Evolutionary conservation across 768 basidiomycete species (phyloP).

Genomic region (Cystobasidium ongulense): DNA sequence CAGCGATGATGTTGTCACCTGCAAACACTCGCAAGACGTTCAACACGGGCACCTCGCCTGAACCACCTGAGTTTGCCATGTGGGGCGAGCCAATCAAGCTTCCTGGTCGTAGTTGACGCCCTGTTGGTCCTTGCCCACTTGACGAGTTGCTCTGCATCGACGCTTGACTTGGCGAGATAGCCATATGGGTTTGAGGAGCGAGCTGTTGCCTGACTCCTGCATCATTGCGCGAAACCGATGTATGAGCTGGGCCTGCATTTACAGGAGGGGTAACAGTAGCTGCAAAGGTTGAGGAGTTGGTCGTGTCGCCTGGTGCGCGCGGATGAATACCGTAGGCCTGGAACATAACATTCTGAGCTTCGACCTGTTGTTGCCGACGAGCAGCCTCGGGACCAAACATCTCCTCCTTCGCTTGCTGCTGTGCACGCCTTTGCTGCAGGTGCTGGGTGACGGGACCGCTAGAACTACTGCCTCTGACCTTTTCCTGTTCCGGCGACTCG

Average conservation of each 20-base stretch:
- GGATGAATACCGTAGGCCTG: slow-evolving; percentile 40
- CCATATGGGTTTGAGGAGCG: slow-evolving; percentile 28
- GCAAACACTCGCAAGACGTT: slow-evolving; percentile 95
- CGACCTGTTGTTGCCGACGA: slow-evolving; percentile 42
- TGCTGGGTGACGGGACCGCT: slow-evolving; percentile 15
- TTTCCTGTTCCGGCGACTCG: slow-evolving; percentile 4
- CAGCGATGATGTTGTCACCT: slow-evolving; percentile 77
- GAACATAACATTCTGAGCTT: slow-evolving; percentile 41
- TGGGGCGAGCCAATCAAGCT: slow-evolving; percentile 41
- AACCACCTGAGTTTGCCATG: slow-evolving; percentile 36
- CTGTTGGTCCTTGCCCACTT: neutral
- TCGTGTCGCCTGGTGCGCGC: slow-evolving; percentile 38
- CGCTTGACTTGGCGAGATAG: slow-evolving; percentile 19
- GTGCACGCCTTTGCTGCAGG: neutral
- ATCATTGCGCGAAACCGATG: neutral
- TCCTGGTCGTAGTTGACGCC: slow-evolving; percentile 37
- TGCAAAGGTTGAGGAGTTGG: slow-evolving; percentile 38
- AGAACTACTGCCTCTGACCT: neutral
- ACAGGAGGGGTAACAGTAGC: neutral
- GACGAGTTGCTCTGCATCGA: slow-evolving; percentile 2
- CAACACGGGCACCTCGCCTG: slow-evolving; percentile 68
- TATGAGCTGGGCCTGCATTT: neutral
- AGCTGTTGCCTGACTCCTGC: neutral
- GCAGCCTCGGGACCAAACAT: slow-evolving; percentile 27
- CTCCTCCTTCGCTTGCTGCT: slow-evolving; percentile 15